Evolutionary conservation across 2,329 filamentous ascomycete species (phyloP).

Genomic region (Colletotrichum echinochloae): DNA sequence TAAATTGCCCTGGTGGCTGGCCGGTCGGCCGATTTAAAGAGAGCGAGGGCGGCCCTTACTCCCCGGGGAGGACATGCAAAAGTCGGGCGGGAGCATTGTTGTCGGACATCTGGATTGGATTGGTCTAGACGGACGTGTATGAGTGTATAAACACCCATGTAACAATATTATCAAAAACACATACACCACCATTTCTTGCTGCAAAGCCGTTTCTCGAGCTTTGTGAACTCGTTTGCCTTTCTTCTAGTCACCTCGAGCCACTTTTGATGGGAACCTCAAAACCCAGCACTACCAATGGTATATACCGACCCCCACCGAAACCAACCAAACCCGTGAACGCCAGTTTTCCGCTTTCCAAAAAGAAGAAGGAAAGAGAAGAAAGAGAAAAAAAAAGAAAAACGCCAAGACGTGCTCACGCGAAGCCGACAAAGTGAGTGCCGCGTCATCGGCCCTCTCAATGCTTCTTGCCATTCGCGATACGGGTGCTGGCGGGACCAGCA

Average conservation of each 20-base stretch:
- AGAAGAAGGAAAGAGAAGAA: background rate
- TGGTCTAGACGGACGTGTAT: constrained; percentile 41
- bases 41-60: constrained; percentile 17
- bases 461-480: constrained; percentile 35
- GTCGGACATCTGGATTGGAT: constrained; percentile 37
- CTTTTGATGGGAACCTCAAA: background rate
- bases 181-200: constrained; percentile 38
- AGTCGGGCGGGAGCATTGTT: constrained; percentile 27
- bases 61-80: constrained; percentile 15
- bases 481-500: constrained; percentile 33
- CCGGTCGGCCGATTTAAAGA: constrained; percentile 15
- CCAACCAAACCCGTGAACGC: constrained; percentile 18
- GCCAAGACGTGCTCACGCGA: constrained; percentile 16
- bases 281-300: constrained; percentile 5
- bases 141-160: constrained; percentile 50
- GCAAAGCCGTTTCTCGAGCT: background rate
- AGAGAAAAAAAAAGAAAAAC: constrained; percentile 2
- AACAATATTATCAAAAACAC: constrained; percentile 46
- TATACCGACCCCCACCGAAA: constrained; percentile 15
- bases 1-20: constrained; percentile 59
- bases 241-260: background rate
- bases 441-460: constrained; percentile 8
- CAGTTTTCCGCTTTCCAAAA: constrained; percentile 3
- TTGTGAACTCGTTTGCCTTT: background rate
- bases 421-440: background rate